Base-by-base conservation (phyloP, 768 basidiomycete species). In the Lactarius hatsudake region DNA sequence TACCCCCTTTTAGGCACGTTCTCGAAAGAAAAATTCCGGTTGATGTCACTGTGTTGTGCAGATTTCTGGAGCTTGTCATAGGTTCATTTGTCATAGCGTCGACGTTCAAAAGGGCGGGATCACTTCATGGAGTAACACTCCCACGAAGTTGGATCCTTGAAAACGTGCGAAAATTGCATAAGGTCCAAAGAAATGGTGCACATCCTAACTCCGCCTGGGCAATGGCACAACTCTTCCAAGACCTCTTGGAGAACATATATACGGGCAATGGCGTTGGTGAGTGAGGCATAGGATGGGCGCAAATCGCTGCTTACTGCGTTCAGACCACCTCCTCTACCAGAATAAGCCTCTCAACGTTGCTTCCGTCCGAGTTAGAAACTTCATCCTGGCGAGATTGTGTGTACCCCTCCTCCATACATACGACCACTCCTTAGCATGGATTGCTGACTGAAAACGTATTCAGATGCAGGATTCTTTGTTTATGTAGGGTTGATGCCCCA, bases 121-220 rank as follows among this genome's bases (percentile, higher is more conserved):
- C 59, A 28, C 26, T 43, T 34, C 59, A 65, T 26, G 58, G 55
- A 18, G 43, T 65, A 17, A 61, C 57, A 36, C 66, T 68, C 34
- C 72, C 72, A 5, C 69, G 66, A 8, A 71, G 71, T 60, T 73
- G 69, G 72, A 56, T 73, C 26, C 57, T 73, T 20, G 60, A 60
- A 32, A 53, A 66, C 32, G 9, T 65, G 23, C 62, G 59, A 4
- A 60, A 61, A 5, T 32, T 61, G 2, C 8, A 67, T 6, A 65
- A 48, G n/a, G 59, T 71, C 15, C 51, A 59, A 48, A 62, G 61
- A n/a, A 70, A 69, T 30, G 53, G 51, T 13, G 55, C 54, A 2
- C 17, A 42, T 13, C 0, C 18, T 18, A 0, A 9, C n/a, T 1
- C 36, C 12, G 36, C 36, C 12, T 36, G 36, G 36, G 12, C 9